Conservation (phyloP, 257 asterid species). For the Jacaranda mimosifolia region DNA sequence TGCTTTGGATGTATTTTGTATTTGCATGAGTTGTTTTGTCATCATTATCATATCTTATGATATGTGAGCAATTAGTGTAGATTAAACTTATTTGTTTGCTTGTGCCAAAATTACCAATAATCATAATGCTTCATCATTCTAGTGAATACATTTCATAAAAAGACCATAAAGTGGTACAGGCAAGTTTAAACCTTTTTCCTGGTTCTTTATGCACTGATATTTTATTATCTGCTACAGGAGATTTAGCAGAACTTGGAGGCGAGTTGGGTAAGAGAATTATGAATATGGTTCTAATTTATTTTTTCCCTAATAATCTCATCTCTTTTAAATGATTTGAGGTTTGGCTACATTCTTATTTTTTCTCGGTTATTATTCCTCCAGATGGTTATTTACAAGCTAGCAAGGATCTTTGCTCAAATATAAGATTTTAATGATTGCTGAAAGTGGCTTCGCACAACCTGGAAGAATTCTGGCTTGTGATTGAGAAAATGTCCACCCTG, state of each 20-base stretch:
- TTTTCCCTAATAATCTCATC: not conserved
- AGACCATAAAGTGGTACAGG: slow-evolving; percentile 17
- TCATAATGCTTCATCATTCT: not conserved
- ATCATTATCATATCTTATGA: slow-evolving; percentile 8
- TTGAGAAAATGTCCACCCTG: slow-evolving; percentile 91
- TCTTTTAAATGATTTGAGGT: slow-evolving; percentile 14
- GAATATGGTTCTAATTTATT: too few relatives aligned
- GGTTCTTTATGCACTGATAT: too few relatives aligned
- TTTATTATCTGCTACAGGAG: too few relatives aligned
- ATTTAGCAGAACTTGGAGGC: too few relatives aligned
- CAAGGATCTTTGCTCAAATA: slow-evolving; percentile 92
- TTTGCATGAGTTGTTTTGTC: not conserved
- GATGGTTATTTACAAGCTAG: slow-evolving; percentile 86
- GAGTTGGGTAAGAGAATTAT: too few relatives aligned
- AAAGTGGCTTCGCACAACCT: slow-evolving; percentile 93
- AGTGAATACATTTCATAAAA: not conserved
- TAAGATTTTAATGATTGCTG: slow-evolving; percentile 93
- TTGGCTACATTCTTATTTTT: slow-evolving; percentile 29
- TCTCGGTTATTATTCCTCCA: slow-evolving; percentile 90
- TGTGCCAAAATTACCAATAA: slow-evolving; percentile 7
- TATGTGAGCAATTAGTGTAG: not conserved
- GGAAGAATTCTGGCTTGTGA: slow-evolving; percentile 93
- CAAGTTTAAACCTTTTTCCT: not conserved
- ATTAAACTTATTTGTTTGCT: slow-evolving; percentile 6
- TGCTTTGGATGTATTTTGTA: too few relatives aligned